These are phyloP conservation scores for Carpinus viminea DNA, from an alignment of 306 rosid species.

Conservation along the genomic window DNA sequence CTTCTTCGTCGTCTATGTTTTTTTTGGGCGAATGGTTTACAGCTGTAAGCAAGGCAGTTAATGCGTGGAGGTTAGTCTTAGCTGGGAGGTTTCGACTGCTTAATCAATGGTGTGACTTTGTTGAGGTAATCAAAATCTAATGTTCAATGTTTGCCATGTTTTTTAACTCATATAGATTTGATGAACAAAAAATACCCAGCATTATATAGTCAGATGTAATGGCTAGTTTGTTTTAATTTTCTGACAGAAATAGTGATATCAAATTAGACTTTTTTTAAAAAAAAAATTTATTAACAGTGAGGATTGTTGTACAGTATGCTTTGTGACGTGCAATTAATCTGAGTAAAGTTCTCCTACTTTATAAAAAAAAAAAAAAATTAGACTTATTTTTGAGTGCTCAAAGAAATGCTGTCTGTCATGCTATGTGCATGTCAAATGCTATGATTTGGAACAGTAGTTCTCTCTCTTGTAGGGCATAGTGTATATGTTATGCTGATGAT, in stretches of 20 bases:
- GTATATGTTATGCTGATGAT: neutral
- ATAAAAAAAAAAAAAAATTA: too few relatives aligned
- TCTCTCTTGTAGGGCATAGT: neutral
- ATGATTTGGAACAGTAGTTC: neutral
- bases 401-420: neutral
- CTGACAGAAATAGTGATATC: neutral
- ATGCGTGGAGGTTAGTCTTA: slow-evolving; percentile 88
- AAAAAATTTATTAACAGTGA: too few relatives aligned
- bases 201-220: neutral
- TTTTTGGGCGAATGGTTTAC: slow-evolving; percentile 32
- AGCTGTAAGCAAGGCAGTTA: slow-evolving; percentile 81
- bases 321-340: too few relatives aligned
- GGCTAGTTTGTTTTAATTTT: too few relatives aligned
- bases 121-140: slow-evolving; percentile 66
- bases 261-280: neutral
- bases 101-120: slow-evolving; percentile 87
- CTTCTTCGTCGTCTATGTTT: slow-evolving; percentile 16
- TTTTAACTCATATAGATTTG: neutral
- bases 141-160: slow-evolving; percentile 6
- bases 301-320: too few relatives aligned
- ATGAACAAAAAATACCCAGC: neutral
- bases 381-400: neutral
- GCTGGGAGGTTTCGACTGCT: slow-evolving; percentile 81
- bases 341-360: too few relatives aligned
- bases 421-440: neutral